A percentile compares a stretch with the other conserved stretches of the same genome.
phyloP scores from a whole-genome alignment of 805 yeast genomes.

The Saccharomycopsis schoenii region DNA sequence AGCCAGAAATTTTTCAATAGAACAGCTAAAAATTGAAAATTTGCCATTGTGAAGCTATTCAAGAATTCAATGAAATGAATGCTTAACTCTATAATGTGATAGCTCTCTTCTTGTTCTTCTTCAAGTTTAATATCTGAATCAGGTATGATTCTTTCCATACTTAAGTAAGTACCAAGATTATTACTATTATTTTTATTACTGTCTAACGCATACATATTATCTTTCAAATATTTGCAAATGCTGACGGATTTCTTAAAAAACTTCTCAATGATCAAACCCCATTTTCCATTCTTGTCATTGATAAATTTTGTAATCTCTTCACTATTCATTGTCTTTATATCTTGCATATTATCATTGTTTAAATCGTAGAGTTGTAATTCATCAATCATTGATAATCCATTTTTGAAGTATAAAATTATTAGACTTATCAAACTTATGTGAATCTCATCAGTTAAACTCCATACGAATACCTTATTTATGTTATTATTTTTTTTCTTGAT shows the following conservation, averaged over 20 bases:
- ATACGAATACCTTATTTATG: background rate
- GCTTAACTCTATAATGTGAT: slow-evolving; percentile 6
- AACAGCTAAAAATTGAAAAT: slow-evolving; percentile 11
- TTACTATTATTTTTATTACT: too few species aligned
- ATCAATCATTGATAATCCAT: slow-evolving; percentile 2
- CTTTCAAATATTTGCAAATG: slow-evolving; percentile 3
- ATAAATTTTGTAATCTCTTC: background rate
- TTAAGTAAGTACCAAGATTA: background rate
- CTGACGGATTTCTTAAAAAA: slow-evolving; percentile 14
- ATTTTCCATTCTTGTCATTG: slow-evolving; percentile 2
- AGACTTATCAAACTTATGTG: slow-evolving; percentile 5
- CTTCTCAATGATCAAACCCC: slow-evolving; percentile 7
- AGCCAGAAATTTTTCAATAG: slow-evolving; percentile 15
- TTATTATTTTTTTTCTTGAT: background rate
- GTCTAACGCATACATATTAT: background rate
- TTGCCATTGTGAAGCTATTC: slow-evolving; percentile 6
- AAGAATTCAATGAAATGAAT: slow-evolving; percentile 9
- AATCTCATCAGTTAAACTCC: slow-evolving; percentile 12
- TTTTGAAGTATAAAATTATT: slow-evolving; percentile 6
- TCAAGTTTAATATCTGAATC: too few species aligned
- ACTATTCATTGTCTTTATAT: background rate
- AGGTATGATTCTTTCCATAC: background rate
- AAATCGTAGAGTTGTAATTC: slow-evolving; percentile 5
- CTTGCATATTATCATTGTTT: background rate
- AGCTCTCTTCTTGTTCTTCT: background rate